Conservation (phyloP, 441 rosid genomes). For the Populus hybrid region DNA sequence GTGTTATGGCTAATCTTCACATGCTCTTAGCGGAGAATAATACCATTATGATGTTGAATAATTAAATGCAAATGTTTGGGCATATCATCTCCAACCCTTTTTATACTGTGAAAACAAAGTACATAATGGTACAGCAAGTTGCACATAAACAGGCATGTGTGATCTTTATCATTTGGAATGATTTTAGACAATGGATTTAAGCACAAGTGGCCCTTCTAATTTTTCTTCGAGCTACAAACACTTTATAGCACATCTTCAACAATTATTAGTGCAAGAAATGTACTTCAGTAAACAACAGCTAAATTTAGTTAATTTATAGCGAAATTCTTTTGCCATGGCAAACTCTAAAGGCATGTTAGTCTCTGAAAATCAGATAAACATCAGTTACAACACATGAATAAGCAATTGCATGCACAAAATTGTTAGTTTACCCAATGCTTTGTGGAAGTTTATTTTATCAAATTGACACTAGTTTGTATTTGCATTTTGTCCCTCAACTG, state of each 20-base stretch:
- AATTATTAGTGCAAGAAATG: not conserved
- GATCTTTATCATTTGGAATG: no score
- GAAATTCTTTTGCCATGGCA: not conserved
- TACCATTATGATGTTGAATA: not conserved
- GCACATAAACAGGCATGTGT: not conserved
- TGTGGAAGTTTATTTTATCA: no score
- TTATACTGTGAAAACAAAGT: not conserved
- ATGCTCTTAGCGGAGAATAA: not conserved
- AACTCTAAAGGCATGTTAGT: not conserved
- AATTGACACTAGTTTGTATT: no score
- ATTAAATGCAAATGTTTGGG: not conserved
- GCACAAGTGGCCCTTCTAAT: not conserved
- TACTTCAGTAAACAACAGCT: not conserved
- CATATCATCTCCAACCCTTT: not conserved
- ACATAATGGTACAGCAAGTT: not conserved
- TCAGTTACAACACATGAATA: not conserved
- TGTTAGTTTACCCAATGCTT: no score
- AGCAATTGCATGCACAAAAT: no score
- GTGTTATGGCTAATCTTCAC: not conserved
- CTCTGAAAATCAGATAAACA: not conserved
- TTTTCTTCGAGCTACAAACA: not conserved
- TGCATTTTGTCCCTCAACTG: no score
- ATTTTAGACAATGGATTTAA: not conserved
- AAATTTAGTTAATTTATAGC: not conserved
- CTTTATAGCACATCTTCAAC: not conserved